These are phyloP conservation scores for Iberis pinnata DNA, from an alignment of 345 rosid genomes.

Conservation along the genomic window DNA sequence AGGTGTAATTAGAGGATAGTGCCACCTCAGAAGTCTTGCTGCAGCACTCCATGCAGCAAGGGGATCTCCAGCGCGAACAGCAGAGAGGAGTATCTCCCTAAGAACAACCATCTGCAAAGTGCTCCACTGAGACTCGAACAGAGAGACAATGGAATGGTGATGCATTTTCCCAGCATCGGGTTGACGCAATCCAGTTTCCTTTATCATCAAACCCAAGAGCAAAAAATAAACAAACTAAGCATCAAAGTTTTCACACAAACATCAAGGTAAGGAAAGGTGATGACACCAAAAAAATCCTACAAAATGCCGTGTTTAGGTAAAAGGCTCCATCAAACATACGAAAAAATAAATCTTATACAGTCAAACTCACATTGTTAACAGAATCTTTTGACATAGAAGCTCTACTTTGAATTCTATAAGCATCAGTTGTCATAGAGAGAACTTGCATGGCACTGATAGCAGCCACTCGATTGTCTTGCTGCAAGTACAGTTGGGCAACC, in stretches of 20 bases:
- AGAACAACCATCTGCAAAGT: slow-evolving; percentile 98
- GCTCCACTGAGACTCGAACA: slow-evolving; percentile 98
- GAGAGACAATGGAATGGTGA: slow-evolving; percentile 75
- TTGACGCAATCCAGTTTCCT: slow-evolving; percentile 57
- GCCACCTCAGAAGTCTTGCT: slow-evolving; percentile 86
- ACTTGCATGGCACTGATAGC: slow-evolving; percentile 97
- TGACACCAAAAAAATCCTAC: not conserved
- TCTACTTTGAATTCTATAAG: slow-evolving; percentile 86
- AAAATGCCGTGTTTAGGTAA: not conserved
- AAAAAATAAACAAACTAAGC: not conserved
- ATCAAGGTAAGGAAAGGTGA: slow-evolving; percentile 6
- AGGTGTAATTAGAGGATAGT: slow-evolving; percentile 95
- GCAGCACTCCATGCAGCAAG: slow-evolving; percentile 99
- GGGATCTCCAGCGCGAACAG: slow-evolving; percentile 98
- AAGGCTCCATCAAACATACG: slow-evolving; percentile 11
- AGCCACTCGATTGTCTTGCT: slow-evolving; percentile 85
- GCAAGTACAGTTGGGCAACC: slow-evolving; percentile 92
- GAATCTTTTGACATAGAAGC: slow-evolving; percentile 54
- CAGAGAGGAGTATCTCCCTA: slow-evolving; percentile 91
- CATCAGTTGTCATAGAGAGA: slow-evolving; percentile 87
- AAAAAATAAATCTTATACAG: slow-evolving; percentile 3
- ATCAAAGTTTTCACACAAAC: not conserved
- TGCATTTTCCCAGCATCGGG: slow-evolving; percentile 67
- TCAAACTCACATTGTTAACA: slow-evolving; percentile 38
- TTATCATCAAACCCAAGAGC: slow-evolving; percentile 20